These are phyloP conservation scores for Xylariaceae sp. DNA, from an alignment of 2,329 filamentous ascomycete species.

Conservation along the genomic window DNA sequence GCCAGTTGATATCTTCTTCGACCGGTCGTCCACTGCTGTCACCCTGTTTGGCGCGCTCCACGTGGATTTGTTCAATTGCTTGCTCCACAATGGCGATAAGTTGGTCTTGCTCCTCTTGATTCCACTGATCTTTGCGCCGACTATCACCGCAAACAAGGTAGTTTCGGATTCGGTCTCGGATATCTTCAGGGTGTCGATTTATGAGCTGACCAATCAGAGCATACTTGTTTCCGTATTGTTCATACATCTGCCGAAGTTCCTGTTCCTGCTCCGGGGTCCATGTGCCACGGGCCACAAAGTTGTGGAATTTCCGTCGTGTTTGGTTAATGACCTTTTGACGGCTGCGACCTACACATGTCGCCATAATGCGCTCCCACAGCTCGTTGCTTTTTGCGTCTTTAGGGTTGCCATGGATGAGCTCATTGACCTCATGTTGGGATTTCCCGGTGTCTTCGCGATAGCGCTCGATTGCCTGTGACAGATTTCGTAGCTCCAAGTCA, in stretches of 20 bases:
- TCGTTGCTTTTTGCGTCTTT: constrained; percentile 31
- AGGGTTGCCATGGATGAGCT: constrained; percentile 36
- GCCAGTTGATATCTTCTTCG: constrained; percentile 64
- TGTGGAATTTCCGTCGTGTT: constrained; percentile 63
- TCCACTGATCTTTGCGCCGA: constrained; percentile 56
- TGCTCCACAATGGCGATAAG: constrained; percentile 53
- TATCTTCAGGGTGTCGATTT: constrained; percentile 63
- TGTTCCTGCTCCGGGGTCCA: constrained; percentile 62
- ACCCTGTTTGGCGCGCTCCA: constrained; percentile 30
- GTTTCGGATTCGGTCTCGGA: constrained; percentile 69
- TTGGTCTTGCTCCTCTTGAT: constrained; percentile 54
- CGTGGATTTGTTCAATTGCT: constrained; percentile 48
- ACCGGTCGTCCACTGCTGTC: constrained; percentile 34
- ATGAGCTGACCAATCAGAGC: constrained; percentile 58
- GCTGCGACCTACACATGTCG: constrained; percentile 48
- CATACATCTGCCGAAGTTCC: constrained; percentile 46
- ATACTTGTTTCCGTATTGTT: constrained; percentile 57
- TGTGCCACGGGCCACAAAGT: constrained; percentile 56
- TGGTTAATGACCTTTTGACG: constrained; percentile 54
- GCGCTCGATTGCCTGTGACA: constrained; percentile 41
- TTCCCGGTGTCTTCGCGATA: constrained; percentile 45
- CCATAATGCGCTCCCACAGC: constrained; percentile 51
- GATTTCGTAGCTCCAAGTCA: constrained; percentile 40
- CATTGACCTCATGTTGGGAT: constrained; percentile 47
- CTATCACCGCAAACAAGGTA: constrained; percentile 59